phyloP scores from a whole-genome alignment of 202 grass and related monocot species.

The Schoenoplectus triqueter region DNA sequence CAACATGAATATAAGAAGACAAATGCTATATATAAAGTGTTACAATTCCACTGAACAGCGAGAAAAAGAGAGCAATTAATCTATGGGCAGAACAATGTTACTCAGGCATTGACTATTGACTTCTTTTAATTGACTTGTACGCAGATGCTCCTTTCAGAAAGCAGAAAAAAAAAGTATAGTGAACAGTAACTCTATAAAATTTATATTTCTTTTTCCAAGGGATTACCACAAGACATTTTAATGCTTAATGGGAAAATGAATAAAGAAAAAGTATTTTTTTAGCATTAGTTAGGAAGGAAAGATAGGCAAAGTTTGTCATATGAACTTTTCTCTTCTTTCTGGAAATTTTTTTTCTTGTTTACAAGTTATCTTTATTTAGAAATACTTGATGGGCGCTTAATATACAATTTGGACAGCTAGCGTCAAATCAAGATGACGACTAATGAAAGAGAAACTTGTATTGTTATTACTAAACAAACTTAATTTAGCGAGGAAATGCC shows the following conservation, averaged over 20 bases:
- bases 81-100: not conserved
- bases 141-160: not conserved
- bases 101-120: slow-evolving; percentile 28
- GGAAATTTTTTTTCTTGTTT: not conserved
- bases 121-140: slow-evolving; percentile 3
- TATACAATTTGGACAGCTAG: not conserved
- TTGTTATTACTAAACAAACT: not conserved
- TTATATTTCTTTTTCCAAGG: not conserved
- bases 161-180: not conserved
- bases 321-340: not conserved
- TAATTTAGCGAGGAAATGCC: slow-evolving; percentile 1
- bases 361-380: not conserved
- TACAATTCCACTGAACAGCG: not conserved
- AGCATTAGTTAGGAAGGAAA: not conserved
- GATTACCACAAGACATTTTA: not conserved
- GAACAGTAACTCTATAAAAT: not conserved
- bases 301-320: not conserved
- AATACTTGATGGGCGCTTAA: not conserved
- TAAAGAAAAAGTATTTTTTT: not conserved
- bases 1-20: slow-evolving; percentile 4
- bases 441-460: slow-evolving; percentile 12
- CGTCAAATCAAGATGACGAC: slow-evolving; percentile 18
- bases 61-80: slow-evolving; percentile 10
- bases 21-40: not conserved
- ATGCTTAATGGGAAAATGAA: not conserved